Base-by-base conservation (phyloP, 2,329 filamentous ascomycete species). In the Torrubiellomyces zombiae region DNA sequence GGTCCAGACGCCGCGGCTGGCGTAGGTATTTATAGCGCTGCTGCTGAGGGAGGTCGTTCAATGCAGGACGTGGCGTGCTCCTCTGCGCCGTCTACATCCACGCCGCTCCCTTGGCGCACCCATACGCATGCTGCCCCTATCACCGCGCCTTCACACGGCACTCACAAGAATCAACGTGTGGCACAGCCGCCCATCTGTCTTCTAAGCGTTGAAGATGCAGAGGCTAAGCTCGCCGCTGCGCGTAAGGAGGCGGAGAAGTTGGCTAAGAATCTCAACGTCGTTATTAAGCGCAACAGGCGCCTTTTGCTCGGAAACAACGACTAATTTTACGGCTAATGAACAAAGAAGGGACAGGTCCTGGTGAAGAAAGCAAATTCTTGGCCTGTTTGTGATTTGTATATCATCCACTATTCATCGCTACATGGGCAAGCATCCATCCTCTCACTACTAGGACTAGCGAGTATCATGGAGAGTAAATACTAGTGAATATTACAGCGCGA, bases 181-280 rank as follows among this genome's bases (percentile, higher is more conserved):
- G n/a, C n/a, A n/a, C 37, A 48, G 4, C 44, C 45, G 18, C 58
- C 55, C 29, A 63, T 67, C 32, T 60, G 62, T 5, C 48, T 70
- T 6, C 64, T 76, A 57, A 67, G 55, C 23, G 56, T 75, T 3
- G 63, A 73, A 32, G 74, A 77, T 30, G 63, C 70, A 2, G 73
- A 78, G 49, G 52, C 50, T 28, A 63, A 63, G 22, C 51, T 67
- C 21, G 37, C 44, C 13, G 44, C 58, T 18, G 60, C 65, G 15
- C 56, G 60, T 25, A 67, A 63, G 41, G 71, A 76, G 43, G 63
- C 64, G 6, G 69, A 75, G 34, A 63, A 56, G 38, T 43, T 73
- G 16, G 70, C 75, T 49, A 74, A 70, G 53, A 63, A 53, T 21
- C 45, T 76, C 28, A 67, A 67, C 41, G 55, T 59, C 21, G 42